Base-by-base conservation (phyloP, 1,284 basidiomycete species). In the Bondarzewia mesenterica region DNA sequence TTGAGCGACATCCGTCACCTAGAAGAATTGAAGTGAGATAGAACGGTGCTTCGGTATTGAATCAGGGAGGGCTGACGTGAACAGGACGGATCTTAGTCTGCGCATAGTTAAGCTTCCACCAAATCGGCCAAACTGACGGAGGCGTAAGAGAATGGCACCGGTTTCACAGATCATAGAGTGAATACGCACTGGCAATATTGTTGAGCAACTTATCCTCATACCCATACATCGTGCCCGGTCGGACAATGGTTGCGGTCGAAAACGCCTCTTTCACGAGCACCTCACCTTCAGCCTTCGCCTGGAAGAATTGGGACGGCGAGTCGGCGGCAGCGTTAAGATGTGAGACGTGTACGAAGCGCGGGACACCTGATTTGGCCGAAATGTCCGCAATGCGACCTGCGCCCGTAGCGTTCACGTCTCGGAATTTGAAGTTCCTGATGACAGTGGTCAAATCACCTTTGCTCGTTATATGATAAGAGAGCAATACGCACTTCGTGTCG, bases 141-240 rank as follows among this genome's bases (percentile, higher is more conserved):
- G 52, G 64, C 60, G 18, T 27, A 46, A 39, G 49, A 48, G 43
- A 46, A 46, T 25, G 29, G 42, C 16, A 53, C 29, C n/a, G 45
- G 26, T 27, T 36, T 43, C 20, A 32, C 7, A 21, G 3, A n/a
- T 12, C 5, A 42, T 32, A 46, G 44, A 46, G 16, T 35, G 37
- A 78, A 12, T 25, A 18, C 86, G 68, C 64, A 92, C 91, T 72
- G 44, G 92, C 88, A 67, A 97, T 90, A 65, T 90, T 93, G 68
- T 92, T 96, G 61, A 99, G 68, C 48, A 99, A 71, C 65, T 89
- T 91, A 72, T 99, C 95, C 70, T 99, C 96, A 62, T 89, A 84
- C 14, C 95, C 95, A 67, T 77, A 99, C 81, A 98, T 81, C 32
- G 77, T 66, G 5, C 79, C 81, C 38, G 96, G 96, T 50, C 93